Evolutionary conservation across 2,329 filamentous ascomycete species (phyloP).

Genomic region (Colletotrichum nymphaeae): DNA sequence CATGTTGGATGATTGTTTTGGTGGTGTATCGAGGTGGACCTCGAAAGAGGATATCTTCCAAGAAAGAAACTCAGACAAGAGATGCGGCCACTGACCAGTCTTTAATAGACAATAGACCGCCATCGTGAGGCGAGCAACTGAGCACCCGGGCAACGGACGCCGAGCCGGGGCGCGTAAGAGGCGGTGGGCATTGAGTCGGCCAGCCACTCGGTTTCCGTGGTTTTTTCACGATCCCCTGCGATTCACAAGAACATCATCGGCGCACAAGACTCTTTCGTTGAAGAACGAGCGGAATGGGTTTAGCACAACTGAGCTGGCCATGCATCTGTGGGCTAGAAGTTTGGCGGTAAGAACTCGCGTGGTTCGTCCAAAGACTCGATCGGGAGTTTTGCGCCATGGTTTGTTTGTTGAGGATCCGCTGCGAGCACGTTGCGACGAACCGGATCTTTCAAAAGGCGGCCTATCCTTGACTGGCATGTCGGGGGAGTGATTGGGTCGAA

Average conservation of each 20-base stretch:
- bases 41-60: slow-evolving; percentile 34
- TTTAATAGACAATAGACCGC: slow-evolving; percentile 27
- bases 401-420: slow-evolving; percentile 22
- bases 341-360: slow-evolving; percentile 28
- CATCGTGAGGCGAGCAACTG: background rate
- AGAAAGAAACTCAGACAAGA: slow-evolving; percentile 7
- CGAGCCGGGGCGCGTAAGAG: slow-evolving; percentile 5
- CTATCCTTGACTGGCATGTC: background rate
- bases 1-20: slow-evolving; percentile 10
- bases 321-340: slow-evolving; percentile 21
- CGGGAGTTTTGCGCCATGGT: slow-evolving; percentile 15
- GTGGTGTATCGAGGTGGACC: slow-evolving; percentile 28
- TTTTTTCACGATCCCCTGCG: slow-evolving; percentile 6
- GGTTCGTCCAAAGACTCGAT: slow-evolving; percentile 15
- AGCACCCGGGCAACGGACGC: slow-evolving; percentile 23
- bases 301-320: slow-evolving; percentile 16
- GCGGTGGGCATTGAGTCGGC: slow-evolving; percentile 22
- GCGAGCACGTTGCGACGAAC: slow-evolving; percentile 9
- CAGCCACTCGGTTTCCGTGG: slow-evolving; percentile 20
- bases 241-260: background rate
- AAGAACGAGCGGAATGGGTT: slow-evolving; percentile 10
- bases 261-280: slow-evolving; percentile 13
- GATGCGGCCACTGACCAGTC: slow-evolving; percentile 6
- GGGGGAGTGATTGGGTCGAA: slow-evolving; percentile 21
- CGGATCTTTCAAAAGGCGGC: slow-evolving; percentile 8